phyloP scores from a whole-genome alignment of 768 basidiomycete genomes.

The Termitomyces sp. region DNA sequence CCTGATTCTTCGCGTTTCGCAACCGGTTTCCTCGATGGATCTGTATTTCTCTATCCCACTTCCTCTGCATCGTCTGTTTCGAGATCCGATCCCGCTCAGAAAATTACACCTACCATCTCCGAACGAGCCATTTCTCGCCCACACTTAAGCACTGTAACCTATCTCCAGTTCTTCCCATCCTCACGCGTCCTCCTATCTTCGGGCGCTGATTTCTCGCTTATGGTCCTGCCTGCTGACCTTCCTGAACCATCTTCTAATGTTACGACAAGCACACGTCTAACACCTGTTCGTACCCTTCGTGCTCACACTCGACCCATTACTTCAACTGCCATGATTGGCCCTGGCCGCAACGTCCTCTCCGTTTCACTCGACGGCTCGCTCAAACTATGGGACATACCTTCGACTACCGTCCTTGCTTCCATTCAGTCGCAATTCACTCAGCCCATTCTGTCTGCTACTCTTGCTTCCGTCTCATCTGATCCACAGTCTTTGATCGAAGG shows the following conservation, averaged over 20 bases:
- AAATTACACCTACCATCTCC: conserved; percentile 21
- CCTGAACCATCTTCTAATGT: conserved; percentile 16
- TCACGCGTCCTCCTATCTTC: conserved; percentile 66
- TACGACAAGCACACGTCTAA: conserved; percentile 26
- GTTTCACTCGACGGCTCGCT: conserved; percentile 64
- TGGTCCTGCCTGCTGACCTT: conserved; percentile 58
- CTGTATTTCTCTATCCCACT: conserved; percentile 44
- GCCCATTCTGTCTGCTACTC: conserved; percentile 38
- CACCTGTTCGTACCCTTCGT: conserved; percentile 55
- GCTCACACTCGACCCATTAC: conserved; percentile 67
- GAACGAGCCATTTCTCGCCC: conserved; percentile 28
- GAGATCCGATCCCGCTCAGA: conserved; percentile 12
- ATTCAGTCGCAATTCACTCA: conserved; percentile 29
- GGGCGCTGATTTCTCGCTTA: conserved; percentile 61
- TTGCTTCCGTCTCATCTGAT: conserved; percentile 30
- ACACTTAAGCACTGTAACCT: conserved; percentile 51
- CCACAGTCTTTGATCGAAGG: conserved; percentile 24
- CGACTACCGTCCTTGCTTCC: conserved; percentile 40
- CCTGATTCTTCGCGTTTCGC: conserved; percentile 55
- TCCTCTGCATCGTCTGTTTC: conserved; percentile 15
- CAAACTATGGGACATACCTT: conserved; percentile 67
- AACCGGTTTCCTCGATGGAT: conserved; percentile 56
- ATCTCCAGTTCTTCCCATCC: conserved; percentile 63
- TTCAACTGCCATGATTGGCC: conserved; percentile 53
- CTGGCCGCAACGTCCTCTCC: conserved; percentile 64